Evolutionary conservation across 768 basidiomycete species (phyloP).

Genomic region (Suillus discolor): DNA sequence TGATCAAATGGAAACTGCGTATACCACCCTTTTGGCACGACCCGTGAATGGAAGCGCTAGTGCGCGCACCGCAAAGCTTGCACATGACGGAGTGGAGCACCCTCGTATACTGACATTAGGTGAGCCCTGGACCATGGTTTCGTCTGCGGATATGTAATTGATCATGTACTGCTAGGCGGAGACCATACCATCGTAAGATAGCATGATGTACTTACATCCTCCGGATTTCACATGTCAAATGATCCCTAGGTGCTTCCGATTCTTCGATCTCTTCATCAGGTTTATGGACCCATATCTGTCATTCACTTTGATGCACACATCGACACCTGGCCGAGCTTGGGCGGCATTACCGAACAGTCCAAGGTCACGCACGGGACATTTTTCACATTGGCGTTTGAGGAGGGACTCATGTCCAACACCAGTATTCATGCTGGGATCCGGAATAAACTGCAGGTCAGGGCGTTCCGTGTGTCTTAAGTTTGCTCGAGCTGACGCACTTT

Average conservation of each 20-base stretch:
- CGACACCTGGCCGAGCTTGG: constrained; percentile 45
- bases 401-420: constrained; percentile 67
- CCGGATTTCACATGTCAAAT: neutral
- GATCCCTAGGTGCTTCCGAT: constrained; percentile 53
- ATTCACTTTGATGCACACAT: constrained; percentile 76
- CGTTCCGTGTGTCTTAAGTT: neutral
- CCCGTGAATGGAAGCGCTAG: constrained; percentile 31
- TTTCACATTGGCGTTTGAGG: constrained; percentile 73
- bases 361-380: constrained; percentile 79
- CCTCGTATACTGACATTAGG: constrained; percentile 66
- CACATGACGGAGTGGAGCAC: constrained; percentile 56
- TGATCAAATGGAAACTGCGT: constrained; percentile 81
- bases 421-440: constrained; percentile 81
- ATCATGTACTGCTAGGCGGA: constrained; percentile 54
- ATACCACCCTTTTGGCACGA: constrained; percentile 64
- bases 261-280: constrained; percentile 67
- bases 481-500: neutral
- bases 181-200: constrained; percentile 72
- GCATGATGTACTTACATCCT: neutral
- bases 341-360: constrained; percentile 52
- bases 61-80: constrained; percentile 26
- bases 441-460: constrained; percentile 56
- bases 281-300: constrained; percentile 77
- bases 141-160: neutral
- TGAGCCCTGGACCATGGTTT: constrained; percentile 1